Conservation (phyloP, 2,329 filamentous ascomycete genomes). For the Seiridium cupressi region DNA sequence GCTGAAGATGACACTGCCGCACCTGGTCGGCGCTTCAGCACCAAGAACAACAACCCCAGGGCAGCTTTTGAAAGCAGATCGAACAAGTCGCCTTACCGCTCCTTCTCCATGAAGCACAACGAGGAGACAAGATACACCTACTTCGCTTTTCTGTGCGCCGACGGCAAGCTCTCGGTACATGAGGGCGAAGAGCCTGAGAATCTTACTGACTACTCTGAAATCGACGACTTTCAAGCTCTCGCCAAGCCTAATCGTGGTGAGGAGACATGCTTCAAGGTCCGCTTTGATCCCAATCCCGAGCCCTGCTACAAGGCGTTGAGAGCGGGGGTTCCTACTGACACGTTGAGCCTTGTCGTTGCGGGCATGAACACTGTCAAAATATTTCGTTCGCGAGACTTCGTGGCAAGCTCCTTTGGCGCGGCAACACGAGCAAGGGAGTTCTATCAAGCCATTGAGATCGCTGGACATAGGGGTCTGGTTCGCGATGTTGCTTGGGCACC, state of each 20-base stretch:
- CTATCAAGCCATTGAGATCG: slow-evolving; percentile 77
- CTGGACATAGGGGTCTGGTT: slow-evolving; percentile 72
- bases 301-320: slow-evolving; percentile 74
- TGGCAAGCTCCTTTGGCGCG: slow-evolving; percentile 49
- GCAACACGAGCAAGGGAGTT: slow-evolving; percentile 69
- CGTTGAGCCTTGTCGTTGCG: slow-evolving; percentile 79
- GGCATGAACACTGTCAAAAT: slow-evolving; percentile 81
- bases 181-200: slow-evolving; percentile 85
- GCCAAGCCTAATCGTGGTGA: slow-evolving; percentile 73
- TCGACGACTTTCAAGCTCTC: slow-evolving; percentile 77
- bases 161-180: slow-evolving; percentile 76
- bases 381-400: slow-evolving; percentile 70
- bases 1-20: slow-evolving; percentile 82
- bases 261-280: slow-evolving; percentile 81
- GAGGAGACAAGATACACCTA: slow-evolving; percentile 79
- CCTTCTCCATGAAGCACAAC: slow-evolving; percentile 81
- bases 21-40: slow-evolving; percentile 78
- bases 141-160: slow-evolving; percentile 79
- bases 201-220: slow-evolving; percentile 69
- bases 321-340: slow-evolving; percentile 78
- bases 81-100: slow-evolving; percentile 68
- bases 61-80: slow-evolving; percentile 56
- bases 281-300: slow-evolving; percentile 85
- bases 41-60: slow-evolving; percentile 43
- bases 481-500: slow-evolving; percentile 91